Conservation (phyloP, 2,329 filamentous ascomycete species). For the Scedosporium aurantiacum region DNA sequence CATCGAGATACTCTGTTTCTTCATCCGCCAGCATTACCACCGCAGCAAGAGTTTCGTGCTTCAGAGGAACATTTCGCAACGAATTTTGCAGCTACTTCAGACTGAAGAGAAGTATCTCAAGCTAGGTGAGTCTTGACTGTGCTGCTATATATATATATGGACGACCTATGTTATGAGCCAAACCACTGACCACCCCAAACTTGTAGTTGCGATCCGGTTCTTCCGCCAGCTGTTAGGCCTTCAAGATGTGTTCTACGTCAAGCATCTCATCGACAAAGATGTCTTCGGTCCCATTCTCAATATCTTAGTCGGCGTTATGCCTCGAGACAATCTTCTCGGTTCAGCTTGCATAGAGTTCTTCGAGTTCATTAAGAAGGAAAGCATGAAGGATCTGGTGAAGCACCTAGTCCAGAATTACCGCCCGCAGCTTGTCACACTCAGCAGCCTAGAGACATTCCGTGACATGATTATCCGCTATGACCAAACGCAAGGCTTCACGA, state of each 20-base stretch:
- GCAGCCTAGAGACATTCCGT: conserved; percentile 76
- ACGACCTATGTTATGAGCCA: too few relatives aligned
- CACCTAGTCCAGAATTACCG: conserved; percentile 79
- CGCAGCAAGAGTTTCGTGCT: conserved; percentile 84
- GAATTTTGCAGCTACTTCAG: conserved; percentile 70
- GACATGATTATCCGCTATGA: conserved; percentile 69
- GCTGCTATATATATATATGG: neutral
- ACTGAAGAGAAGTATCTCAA: conserved; percentile 87
- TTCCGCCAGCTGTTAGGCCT: conserved; percentile 78
- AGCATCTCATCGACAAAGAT: conserved; percentile 69
- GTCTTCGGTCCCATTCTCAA: conserved; percentile 77
- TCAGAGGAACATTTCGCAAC: conserved; percentile 62
- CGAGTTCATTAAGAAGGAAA: conserved; percentile 75
- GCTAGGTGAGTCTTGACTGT: conserved; percentile 51
- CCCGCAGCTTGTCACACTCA: conserved; percentile 63
- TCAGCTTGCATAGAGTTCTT: conserved; percentile 93
- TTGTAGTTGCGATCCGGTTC: conserved; percentile 75
- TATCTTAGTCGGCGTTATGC: conserved; percentile 74
- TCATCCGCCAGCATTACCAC: conserved; percentile 78
- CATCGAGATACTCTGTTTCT: conserved; percentile 88
- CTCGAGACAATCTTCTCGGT: conserved; percentile 84
- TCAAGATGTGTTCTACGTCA: conserved; percentile 85
- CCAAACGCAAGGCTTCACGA: conserved; percentile 57
- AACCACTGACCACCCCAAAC: neutral
- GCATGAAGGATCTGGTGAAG: conserved; percentile 67